Evolutionary conservation across 306 rosid species (phyloP).

Genomic region (Acmispon strigosus): DNA sequence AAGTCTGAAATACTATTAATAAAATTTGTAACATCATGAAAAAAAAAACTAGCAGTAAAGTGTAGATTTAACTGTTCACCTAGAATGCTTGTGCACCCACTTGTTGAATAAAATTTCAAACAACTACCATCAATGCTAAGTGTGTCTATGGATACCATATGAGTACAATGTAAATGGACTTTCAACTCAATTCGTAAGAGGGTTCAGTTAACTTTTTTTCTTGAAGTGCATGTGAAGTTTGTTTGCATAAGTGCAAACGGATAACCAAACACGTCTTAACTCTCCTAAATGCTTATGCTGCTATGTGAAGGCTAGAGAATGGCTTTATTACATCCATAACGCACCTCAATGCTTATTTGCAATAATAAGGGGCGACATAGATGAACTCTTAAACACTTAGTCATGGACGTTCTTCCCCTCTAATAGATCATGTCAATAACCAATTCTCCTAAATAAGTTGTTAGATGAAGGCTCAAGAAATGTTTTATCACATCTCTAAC

Average conservation of each 20-base stretch:
- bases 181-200: too few species aligned
- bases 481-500: not conserved
- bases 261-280: not conserved
- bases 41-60: not conserved
- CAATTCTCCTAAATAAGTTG: not conserved
- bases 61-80: not conserved
- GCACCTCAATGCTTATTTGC: not conserved
- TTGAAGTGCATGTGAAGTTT: too few species aligned
- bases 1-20: not conserved
- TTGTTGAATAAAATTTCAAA: constrained; percentile 2
- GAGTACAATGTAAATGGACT: too few species aligned
- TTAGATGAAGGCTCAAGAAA: not conserved
- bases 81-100: not conserved
- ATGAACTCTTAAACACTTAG: not conserved
- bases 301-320: not conserved
- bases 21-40: not conserved
- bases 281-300: not conserved
- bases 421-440: not conserved
- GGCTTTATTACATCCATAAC: not conserved
- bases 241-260: too few species aligned
- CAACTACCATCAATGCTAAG: not conserved
- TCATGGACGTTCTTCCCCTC: not conserved
- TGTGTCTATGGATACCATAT: not conserved
- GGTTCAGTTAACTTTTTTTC: too few species aligned
- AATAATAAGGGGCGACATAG: not conserved